phyloP scores from a whole-genome alignment of 208 protist genomes.

The Trypanosoma conorhini region DNA sequence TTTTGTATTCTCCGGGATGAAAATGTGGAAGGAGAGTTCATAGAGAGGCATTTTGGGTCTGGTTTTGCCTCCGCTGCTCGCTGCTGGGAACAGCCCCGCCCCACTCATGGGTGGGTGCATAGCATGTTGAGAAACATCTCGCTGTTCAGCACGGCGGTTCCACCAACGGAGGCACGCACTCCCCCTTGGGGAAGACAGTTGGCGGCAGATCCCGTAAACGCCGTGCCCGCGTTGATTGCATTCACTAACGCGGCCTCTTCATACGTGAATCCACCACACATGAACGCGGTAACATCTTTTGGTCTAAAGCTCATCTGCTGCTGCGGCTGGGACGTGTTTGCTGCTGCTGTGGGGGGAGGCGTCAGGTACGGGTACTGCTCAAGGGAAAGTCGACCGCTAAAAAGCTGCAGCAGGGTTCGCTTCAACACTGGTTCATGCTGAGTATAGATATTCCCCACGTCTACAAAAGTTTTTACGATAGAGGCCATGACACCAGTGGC shows the following conservation, averaged over 20 bases:
- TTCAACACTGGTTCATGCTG: constrained; percentile 95
- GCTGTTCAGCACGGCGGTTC: constrained; percentile 61
- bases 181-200: constrained; percentile 35
- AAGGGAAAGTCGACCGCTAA: constrained; percentile 53
- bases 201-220: constrained; percentile 56
- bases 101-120: constrained; percentile 21
- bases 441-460: constrained; percentile 97
- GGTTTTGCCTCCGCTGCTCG: neutral
- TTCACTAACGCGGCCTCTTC: constrained; percentile 79
- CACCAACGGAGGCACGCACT: constrained; percentile 52
- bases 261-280: constrained; percentile 87
- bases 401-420: constrained; percentile 76
- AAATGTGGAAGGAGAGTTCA: neutral
- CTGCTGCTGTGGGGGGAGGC: constrained; percentile 15
- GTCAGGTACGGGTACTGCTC: constrained; percentile 60
- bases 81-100: neutral
- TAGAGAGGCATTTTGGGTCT: neutral
- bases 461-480: constrained; percentile 77
- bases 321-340: constrained; percentile 22
- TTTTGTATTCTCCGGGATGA: neutral
- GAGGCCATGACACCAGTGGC: constrained; percentile 85
- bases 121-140: constrained; percentile 54
- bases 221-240: constrained; percentile 58
- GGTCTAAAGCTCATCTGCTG: constrained; percentile 35
- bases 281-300: constrained; percentile 74